Conservation (phyloP, 2,329 filamentous ascomycete genomes). For the Aureobasidium pullulans region DNA sequence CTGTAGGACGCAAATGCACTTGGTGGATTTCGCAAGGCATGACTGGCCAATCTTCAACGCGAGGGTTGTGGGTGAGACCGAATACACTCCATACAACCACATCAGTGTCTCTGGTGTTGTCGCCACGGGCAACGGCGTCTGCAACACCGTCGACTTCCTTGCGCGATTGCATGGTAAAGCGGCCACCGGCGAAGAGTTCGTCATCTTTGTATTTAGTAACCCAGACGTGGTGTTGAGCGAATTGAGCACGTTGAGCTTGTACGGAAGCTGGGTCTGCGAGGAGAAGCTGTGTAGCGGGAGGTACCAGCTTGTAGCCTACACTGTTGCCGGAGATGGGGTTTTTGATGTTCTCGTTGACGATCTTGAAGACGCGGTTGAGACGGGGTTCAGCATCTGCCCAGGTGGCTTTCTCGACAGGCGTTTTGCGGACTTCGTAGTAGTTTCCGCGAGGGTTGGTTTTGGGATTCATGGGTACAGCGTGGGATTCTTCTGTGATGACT, state of each 20-base stretch:
- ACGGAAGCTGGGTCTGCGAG: slow-evolving; percentile 40
- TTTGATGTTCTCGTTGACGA: slow-evolving; percentile 40
- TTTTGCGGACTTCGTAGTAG: slow-evolving; percentile 47
- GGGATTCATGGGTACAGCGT: slow-evolving; percentile 42
- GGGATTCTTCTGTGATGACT: slow-evolving; percentile 46
- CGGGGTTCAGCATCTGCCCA: slow-evolving; percentile 23
- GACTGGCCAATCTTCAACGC: slow-evolving; percentile 46
- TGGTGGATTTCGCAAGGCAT: slow-evolving; percentile 44
- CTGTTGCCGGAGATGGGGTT: slow-evolving; percentile 39
- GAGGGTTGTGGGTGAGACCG: slow-evolving; percentile 45
- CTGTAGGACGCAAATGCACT: slow-evolving; percentile 41
- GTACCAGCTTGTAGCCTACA: slow-evolving; percentile 42
- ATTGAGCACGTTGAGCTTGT: slow-evolving; percentile 40
- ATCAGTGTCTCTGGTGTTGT: slow-evolving; percentile 38
- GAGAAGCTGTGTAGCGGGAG: slow-evolving; percentile 43
- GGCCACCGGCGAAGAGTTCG: slow-evolving; percentile 44
- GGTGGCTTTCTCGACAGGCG: slow-evolving; percentile 18
- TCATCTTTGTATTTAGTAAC: slow-evolving; percentile 47
- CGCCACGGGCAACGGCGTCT: slow-evolving; percentile 37
- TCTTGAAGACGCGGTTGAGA: slow-evolving; percentile 51
- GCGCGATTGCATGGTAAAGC: slow-evolving; percentile 37
- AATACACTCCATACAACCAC: slow-evolving; percentile 46
- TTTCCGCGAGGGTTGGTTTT: slow-evolving; percentile 56
- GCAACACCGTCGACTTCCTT: slow-evolving; percentile 37
- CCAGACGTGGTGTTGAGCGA: slow-evolving; percentile 47